phyloP scores from a whole-genome alignment of 2,329 filamentous ascomycete genomes.

The Dendrostoma leiphaemia region DNA sequence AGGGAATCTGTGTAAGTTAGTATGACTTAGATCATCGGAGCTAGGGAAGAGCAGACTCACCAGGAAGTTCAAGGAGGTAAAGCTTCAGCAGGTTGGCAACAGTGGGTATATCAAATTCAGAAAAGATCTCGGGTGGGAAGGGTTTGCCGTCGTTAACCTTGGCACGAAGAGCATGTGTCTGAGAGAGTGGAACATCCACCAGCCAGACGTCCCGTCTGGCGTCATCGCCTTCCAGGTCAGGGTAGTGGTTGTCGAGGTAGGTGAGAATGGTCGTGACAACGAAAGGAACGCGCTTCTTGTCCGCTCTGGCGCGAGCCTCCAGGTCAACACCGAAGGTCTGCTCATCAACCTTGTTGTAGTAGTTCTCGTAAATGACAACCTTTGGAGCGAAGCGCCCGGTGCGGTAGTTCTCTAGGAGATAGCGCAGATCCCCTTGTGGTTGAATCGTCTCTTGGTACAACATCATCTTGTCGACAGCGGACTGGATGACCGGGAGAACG shows the following conservation, averaged over 20 bases:
- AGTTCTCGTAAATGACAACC: conserved; percentile 95
- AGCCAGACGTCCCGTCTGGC: conserved; percentile 91
- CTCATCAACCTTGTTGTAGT: conserved; percentile 97
- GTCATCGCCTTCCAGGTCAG: conserved; percentile 94
- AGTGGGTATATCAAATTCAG: conserved; percentile 90
- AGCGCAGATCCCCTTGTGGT: conserved; percentile 82
- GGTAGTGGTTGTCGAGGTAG: conserved; percentile 94
- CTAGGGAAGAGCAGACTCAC: too few species aligned
- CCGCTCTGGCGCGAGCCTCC: conserved; percentile 88
- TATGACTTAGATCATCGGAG: too few species aligned
- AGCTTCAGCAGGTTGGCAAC: conserved; percentile 91
- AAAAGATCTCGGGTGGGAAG: conserved; percentile 71
- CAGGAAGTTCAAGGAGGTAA: conserved; percentile 90
- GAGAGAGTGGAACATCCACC: conserved; percentile 80
- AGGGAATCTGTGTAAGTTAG: conserved; percentile 71
- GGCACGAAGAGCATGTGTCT: conserved; percentile 80
- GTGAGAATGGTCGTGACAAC: conserved; percentile 91
- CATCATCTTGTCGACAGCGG: conserved; percentile 98
- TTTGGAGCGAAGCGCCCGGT: conserved; percentile 90
- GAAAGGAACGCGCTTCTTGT: conserved; percentile 91
- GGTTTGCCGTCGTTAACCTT: conserved; percentile 84
- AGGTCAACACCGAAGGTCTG: conserved; percentile 97
- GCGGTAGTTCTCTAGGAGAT: conserved; percentile 93
- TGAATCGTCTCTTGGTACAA: conserved; percentile 99
- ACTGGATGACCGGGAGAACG: conserved; percentile 93